Conservation (phyloP, 495 filamentous ascomycete genomes). For the Aspergillus sclerotiicarbonarius region DNA sequence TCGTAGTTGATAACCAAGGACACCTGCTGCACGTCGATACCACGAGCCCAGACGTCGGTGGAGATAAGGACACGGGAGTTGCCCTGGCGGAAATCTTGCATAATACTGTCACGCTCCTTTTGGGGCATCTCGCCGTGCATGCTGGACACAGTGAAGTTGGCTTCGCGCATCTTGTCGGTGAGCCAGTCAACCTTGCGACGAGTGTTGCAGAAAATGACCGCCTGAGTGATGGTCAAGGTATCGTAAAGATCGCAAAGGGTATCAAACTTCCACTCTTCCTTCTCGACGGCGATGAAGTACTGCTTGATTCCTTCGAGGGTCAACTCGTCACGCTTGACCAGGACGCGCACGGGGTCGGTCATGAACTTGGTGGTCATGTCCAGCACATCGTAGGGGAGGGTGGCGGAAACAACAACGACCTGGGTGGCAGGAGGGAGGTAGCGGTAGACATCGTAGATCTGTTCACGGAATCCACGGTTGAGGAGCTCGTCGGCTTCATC, state of each 20-base stretch:
- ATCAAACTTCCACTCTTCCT: constrained; percentile 99
- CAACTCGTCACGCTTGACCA: constrained; percentile 99
- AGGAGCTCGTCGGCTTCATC: constrained; percentile 94
- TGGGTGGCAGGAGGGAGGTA: constrained; percentile 94
- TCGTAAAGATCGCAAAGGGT: constrained; percentile 99
- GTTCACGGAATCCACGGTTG: constrained; percentile 94
- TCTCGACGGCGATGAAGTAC: constrained; percentile 99
- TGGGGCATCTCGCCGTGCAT: constrained; percentile 99
- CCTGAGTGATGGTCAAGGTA: constrained; percentile 97
- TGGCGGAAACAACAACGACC: constrained; percentile 96
- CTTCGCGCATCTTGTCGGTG: constrained; percentile 96
- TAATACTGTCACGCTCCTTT: constrained; percentile 94
- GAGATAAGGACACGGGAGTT: constrained; percentile 97
- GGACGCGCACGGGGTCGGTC: constrained; percentile 95
- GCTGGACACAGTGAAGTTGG: constrained; percentile 95
- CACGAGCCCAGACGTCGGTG: constrained; percentile 94
- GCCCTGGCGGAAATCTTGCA: constrained; percentile 98
- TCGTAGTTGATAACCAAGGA: constrained; percentile 99
- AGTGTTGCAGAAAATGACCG: constrained; percentile 99
- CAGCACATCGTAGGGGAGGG: constrained; percentile 94
- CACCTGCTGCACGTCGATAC: constrained; percentile 99
- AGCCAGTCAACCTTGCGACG: constrained; percentile 99
- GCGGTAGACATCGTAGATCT: constrained; percentile 99
- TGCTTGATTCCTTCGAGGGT: constrained; percentile 98
- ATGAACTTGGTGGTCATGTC: constrained; percentile 99